These are phyloP conservation scores for Hortiboletus campestris DNA, from an alignment of 768 basidiomycete species.

Conservation along the genomic window DNA sequence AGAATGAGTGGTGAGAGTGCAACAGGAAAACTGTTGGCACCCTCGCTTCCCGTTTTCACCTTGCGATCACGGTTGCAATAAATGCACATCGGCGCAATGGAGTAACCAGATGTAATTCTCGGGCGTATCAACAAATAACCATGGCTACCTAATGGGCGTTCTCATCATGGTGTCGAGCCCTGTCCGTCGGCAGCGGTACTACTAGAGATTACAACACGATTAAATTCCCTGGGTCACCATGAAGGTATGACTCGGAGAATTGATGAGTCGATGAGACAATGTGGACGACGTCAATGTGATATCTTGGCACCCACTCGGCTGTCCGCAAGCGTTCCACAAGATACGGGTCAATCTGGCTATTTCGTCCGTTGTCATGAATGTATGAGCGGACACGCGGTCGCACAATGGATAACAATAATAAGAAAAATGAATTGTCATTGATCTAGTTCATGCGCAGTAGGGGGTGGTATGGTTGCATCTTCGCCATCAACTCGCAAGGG, in stretches of 20 bases:
- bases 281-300: neutral
- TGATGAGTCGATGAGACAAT: neutral
- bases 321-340: neutral
- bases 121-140: constrained; percentile 17
- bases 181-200: neutral
- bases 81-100: neutral
- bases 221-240: neutral
- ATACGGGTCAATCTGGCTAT: constrained; percentile 2
- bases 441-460: neutral
- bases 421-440: neutral
- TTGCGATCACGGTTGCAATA: constrained; percentile 1
- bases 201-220: neutral
- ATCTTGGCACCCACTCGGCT: neutral
- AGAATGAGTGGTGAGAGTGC: neutral
- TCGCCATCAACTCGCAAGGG: neutral
- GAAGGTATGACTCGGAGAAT: neutral
- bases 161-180: neutral
- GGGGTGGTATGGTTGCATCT: neutral
- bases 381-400: neutral
- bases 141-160: constrained; percentile 11
- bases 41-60: neutral
- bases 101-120: neutral
- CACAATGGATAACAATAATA: constrained; percentile 7
- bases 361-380: constrained; percentile 13
- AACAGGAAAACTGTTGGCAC: neutral